Conservation (phyloP, 2,329 filamentous ascomycete species). For the Penicillium sp. region DNA sequence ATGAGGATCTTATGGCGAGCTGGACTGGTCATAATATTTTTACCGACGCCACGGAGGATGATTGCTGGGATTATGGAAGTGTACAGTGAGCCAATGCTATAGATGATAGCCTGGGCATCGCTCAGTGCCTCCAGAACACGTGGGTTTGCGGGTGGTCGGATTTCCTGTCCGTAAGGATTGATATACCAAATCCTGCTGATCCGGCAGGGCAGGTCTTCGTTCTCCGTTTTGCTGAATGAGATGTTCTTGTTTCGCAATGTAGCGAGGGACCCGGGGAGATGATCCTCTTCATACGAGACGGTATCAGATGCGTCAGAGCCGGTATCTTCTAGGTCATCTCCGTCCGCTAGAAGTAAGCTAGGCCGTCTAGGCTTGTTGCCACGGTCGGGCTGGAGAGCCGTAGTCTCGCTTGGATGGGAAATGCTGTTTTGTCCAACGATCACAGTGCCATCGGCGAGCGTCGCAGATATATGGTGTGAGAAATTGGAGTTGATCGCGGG, state of each 20-base stretch:
- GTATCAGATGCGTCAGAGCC: constrained; percentile 38
- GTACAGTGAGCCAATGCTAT: constrained; percentile 92
- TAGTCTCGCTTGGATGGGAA: constrained; percentile 75
- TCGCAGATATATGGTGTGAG: constrained; percentile 89
- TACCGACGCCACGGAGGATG: constrained; percentile 74
- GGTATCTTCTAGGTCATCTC: constrained; percentile 37
- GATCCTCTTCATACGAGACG: constrained; percentile 50
- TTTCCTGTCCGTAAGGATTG: constrained; percentile 97
- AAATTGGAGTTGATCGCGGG: constrained; percentile 95
- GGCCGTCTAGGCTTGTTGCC: constrained; percentile 37
- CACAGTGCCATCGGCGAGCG: constrained; percentile 71
- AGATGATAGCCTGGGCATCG: constrained; percentile 71
- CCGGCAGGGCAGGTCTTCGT: constrained; percentile 76
- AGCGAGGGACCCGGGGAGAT: constrained; percentile 68
- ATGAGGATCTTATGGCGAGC: constrained; percentile 75
- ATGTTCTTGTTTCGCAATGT: constrained; percentile 81
- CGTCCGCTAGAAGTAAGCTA: constrained; percentile 43
- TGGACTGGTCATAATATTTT: constrained; percentile 59
- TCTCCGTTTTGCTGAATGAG: constrained; percentile 75
- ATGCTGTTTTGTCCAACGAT: constrained; percentile 95
- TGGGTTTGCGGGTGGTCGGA: constrained; percentile 80
- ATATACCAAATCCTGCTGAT: constrained; percentile 94
- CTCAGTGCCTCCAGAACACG: constrained; percentile 72
- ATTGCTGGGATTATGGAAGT: constrained; percentile 85
- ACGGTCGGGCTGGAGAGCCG: constrained; percentile 47